These are phyloP conservation scores for Coemansia sp. DNA, from an alignment of 192 early-diverging fungal genomes.

Conservation along the genomic window DNA sequence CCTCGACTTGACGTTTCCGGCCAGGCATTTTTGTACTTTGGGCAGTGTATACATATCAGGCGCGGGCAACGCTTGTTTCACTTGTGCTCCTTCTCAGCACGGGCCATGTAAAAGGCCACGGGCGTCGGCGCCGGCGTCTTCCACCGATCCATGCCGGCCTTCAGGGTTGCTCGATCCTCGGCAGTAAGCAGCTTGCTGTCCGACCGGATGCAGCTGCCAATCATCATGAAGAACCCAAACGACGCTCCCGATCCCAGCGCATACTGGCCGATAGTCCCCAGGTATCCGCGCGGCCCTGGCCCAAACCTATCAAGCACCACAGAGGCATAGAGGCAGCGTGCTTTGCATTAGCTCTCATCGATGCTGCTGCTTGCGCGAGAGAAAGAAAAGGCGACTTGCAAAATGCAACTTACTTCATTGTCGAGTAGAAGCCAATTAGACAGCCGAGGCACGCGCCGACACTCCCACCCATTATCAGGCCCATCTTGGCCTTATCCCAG, in stretches of 20 bases:
- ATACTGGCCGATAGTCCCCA: slow-evolving; percentile 68
- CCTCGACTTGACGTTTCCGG: too few relatives aligned
- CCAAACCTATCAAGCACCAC: slow-evolving; percentile 68
- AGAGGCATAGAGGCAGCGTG: too few relatives aligned
- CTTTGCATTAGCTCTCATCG: too few relatives aligned
- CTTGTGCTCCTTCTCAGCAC: slow-evolving; percentile 6
- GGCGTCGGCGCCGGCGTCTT: slow-evolving; percentile 20
- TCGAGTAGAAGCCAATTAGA: slow-evolving; percentile 53
- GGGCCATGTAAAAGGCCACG: slow-evolving; percentile 29
- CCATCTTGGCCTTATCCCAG: slow-evolving; percentile 56
- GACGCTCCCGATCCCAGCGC: slow-evolving; percentile 73
- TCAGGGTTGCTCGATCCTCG: slow-evolving; percentile 24
- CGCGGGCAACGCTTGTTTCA: background rate
- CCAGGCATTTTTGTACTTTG: too few relatives aligned
- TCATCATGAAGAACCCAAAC: slow-evolving; percentile 81
- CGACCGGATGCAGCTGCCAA: slow-evolving; percentile 54
- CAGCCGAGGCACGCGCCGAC: slow-evolving; percentile 53
- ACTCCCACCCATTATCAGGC: slow-evolving; percentile 51
- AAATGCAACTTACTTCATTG: slow-evolving; percentile 44
- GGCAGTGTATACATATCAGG: background rate
- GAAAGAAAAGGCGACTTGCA: too few relatives aligned
- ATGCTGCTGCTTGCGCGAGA: too few relatives aligned
- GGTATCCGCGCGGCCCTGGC: slow-evolving; percentile 63
- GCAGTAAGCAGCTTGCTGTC: slow-evolving; percentile 27
- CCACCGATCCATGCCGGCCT: slow-evolving; percentile 39